Evolutionary conservation across 148 eudicot species (phyloP).

Genomic region (Spergularia bocconei): DNA sequence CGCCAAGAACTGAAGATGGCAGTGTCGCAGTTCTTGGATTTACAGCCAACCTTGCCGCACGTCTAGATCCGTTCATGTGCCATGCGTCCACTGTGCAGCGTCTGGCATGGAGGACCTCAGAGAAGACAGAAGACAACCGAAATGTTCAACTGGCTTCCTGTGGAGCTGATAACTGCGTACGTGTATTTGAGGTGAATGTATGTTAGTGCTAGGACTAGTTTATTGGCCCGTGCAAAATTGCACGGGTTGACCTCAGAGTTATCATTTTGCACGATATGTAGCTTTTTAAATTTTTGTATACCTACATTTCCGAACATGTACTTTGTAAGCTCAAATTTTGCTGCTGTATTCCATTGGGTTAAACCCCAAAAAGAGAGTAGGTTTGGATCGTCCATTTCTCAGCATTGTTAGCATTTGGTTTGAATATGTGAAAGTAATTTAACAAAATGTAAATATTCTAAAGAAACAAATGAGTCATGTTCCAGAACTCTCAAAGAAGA

Average conservation of each 20-base stretch:
- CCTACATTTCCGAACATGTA: background rate
- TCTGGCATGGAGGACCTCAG: constrained; percentile 61
- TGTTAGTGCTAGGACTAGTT: background rate
- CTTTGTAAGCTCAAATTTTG: background rate
- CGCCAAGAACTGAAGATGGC: constrained; percentile 31
- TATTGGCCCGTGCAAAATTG: no score
- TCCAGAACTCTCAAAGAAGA: no score
- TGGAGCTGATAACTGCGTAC: constrained; percentile 90
- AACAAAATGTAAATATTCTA: no score
- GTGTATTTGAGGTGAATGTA: constrained; percentile 54
- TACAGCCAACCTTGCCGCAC: constrained; percentile 37
- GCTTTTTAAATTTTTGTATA: background rate
- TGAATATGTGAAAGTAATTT: no score
- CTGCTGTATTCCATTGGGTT: background rate
- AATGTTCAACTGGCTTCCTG: constrained; percentile 77
- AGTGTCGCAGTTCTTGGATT: constrained; percentile 8
- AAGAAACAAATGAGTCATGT: no score
- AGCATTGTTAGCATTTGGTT: no score
- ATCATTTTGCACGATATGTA: no score
- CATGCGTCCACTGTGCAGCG: constrained; percentile 79
- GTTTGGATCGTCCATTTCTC: no score
- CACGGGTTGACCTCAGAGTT: no score
- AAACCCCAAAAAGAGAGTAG: no score
- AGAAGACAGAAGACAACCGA: constrained; percentile 42
- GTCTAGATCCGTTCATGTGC: constrained; percentile 66